Evolutionary conservation across 2,329 filamentous ascomycete species (phyloP).

Genomic region (Penicillium sp.): DNA sequence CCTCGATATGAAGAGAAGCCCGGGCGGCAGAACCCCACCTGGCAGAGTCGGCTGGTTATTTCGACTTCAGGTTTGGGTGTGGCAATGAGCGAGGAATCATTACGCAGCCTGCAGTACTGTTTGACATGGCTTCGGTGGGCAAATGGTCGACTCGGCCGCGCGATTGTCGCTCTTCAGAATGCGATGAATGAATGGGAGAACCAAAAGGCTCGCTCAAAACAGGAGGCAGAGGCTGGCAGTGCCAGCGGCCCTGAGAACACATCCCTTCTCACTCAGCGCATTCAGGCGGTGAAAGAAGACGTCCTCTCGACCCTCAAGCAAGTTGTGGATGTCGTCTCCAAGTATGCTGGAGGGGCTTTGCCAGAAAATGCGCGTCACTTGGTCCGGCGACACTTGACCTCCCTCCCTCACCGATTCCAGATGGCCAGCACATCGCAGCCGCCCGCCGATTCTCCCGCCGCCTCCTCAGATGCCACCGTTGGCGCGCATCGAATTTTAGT

Average conservation of each 20-base stretch:
- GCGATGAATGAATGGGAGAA: conserved; percentile 80
- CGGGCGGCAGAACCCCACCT: conserved; percentile 52
- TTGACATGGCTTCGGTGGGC: conserved; percentile 79
- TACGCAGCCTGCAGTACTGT: conserved; percentile 83
- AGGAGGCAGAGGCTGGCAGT: conserved; percentile 30
- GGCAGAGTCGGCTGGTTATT: conserved; percentile 84
- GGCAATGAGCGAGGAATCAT: conserved; percentile 86
- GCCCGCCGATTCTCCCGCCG: conserved; percentile 36
- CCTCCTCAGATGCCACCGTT: conserved; percentile 53
- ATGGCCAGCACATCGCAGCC: conserved; percentile 63
- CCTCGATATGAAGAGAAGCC: conserved; percentile 67
- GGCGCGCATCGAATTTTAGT: conserved; percentile 78
- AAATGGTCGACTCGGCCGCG: conserved; percentile 76
- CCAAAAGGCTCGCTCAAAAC: conserved; percentile 40
- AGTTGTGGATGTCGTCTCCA: conserved; percentile 82
- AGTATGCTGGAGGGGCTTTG: conserved; percentile 86
- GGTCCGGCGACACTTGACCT: conserved; percentile 81
- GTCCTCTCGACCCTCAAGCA: conserved; percentile 79
- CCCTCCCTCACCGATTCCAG: conserved; percentile 80
- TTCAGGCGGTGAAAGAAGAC: conserved; percentile 70
- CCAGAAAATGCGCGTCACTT: conserved; percentile 85
- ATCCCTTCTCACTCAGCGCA: conserved; percentile 52
- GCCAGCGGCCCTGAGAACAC: conserved; percentile 25
- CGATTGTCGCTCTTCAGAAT: conserved; percentile 73
- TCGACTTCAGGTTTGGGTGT: conserved; percentile 89